A percentile compares a stretch with the other conserved stretches of the same genome.
Conservation (phyloP, 2,329 filamentous ascomycete species). For the Fusarium sp. region DNA sequence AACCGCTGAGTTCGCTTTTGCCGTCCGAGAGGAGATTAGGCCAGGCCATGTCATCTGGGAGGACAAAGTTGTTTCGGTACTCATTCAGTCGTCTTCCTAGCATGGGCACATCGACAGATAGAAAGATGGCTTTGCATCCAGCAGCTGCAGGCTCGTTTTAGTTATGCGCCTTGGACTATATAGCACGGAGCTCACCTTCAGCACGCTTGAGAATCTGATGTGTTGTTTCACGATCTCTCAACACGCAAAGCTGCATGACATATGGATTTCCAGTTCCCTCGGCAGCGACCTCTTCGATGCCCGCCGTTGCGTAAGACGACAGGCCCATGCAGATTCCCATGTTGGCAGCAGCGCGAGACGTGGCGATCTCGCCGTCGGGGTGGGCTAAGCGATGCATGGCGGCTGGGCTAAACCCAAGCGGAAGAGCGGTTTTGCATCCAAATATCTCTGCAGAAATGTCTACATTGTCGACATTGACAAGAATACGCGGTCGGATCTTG, state of each 20-base stretch:
- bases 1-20: slow-evolving; percentile 33
- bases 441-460: slow-evolving; percentile 37
- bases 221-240: slow-evolving; percentile 35
- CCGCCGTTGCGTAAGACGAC: slow-evolving; percentile 39
- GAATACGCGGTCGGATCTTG: slow-evolving; percentile 54
- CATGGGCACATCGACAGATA: slow-evolving; percentile 67
- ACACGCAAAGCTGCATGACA: slow-evolving; percentile 40
- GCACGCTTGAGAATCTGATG: slow-evolving; percentile 35
- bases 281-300: slow-evolving; percentile 35
- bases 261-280: slow-evolving; percentile 37
- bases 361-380: slow-evolving; percentile 60
- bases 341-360: slow-evolving; percentile 52
- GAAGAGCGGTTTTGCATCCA: slow-evolving; percentile 52
- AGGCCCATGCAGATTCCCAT: slow-evolving; percentile 44
- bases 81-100: slow-evolving; percentile 58
- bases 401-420: slow-evolving; percentile 63
- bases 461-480: slow-evolving; percentile 39
- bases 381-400: slow-evolving; percentile 65
- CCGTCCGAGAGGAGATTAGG: slow-evolving; percentile 48
- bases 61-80: slow-evolving; percentile 56
- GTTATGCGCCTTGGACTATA: too few relatives aligned
- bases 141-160: background rate
- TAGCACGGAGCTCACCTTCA: slow-evolving; percentile 20
- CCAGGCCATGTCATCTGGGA: slow-evolving; percentile 56
- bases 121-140: slow-evolving; percentile 62